Conservation (phyloP, 2,329 filamentous ascomycete species). For the Thermothelomyces thermophilus region DNA sequence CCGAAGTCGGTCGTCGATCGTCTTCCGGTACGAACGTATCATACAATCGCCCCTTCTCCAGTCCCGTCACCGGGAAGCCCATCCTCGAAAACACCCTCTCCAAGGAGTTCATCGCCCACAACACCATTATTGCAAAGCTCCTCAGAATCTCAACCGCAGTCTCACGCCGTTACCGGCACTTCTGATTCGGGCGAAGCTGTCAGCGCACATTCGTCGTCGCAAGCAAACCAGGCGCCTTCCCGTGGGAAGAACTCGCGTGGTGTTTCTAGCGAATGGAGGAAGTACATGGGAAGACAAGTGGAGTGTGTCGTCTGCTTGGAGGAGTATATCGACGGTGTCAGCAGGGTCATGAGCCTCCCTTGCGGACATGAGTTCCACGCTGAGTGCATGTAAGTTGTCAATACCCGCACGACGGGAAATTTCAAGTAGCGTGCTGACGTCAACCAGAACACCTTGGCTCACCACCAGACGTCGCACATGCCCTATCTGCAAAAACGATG, state of each 20-base stretch:
- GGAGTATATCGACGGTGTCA: conserved; percentile 91
- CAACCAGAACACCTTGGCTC: conserved; percentile 80
- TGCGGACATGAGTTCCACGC: conserved; percentile 97
- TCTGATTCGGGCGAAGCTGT: conserved; percentile 43
- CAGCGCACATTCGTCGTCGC: conserved; percentile 37
- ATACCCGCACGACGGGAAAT: not conserved
- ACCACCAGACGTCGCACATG: conserved; percentile 94
- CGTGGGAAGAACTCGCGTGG: conserved; percentile 43
- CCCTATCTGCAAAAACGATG: conserved; percentile 96
- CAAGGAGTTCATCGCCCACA: conserved; percentile 60
- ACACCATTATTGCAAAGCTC: conserved; percentile 68
- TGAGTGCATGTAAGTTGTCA: conserved; percentile 84
- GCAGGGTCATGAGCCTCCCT: conserved; percentile 90
- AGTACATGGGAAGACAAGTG: conserved; percentile 61
- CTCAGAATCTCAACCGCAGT: conserved; percentile 52
- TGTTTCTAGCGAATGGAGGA: conserved; percentile 53
- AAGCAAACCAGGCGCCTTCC: conserved; percentile 32
- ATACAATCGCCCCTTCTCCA: conserved; percentile 65
- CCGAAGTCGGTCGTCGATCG: conserved; percentile 93
- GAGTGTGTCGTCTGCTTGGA: conserved; percentile 97
- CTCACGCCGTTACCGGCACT: conserved; percentile 57
- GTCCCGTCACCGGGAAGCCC: conserved; percentile 51
- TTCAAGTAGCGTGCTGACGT: not conserved
- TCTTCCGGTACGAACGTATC: conserved; percentile 91
- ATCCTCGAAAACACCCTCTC: conserved; percentile 59